Conservation (phyloP, 139 green algal species). For the Ulvella scutata region DNA sequence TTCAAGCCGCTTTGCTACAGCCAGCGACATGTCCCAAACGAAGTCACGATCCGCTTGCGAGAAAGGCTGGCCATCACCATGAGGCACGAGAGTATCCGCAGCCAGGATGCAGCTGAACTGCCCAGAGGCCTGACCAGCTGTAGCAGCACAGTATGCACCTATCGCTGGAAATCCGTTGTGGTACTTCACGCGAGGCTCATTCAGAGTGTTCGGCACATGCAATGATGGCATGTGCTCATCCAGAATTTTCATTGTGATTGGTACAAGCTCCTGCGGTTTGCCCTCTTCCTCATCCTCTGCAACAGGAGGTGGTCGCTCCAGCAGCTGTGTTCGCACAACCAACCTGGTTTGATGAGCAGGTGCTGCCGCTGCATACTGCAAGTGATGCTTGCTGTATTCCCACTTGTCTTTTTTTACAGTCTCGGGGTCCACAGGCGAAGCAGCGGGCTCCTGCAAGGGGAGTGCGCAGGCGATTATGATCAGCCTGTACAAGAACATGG, state of each 20-base stretch:
- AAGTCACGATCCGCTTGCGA: conserved; percentile 24
- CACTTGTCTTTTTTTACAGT: not conserved
- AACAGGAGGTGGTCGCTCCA: conserved; percentile 19
- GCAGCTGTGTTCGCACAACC: not conserved
- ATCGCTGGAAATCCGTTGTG: conserved; percentile 28
- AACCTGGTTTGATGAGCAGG: not conserved
- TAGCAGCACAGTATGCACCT: conserved; percentile 14
- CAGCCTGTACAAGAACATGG: not conserved
- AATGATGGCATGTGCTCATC: conserved; percentile 38
- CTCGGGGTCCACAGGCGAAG: not conserved
- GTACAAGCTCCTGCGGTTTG: conserved; percentile 9
- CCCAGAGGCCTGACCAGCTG: not conserved
- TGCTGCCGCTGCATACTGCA: not conserved
- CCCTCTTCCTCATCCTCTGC: conserved; percentile 24
- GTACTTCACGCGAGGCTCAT: conserved; percentile 33
- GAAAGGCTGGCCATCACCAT: conserved; percentile 30
- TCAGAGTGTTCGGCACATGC: conserved; percentile 20
- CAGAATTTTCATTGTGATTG: conserved; percentile 38
- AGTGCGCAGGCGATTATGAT: not conserved
- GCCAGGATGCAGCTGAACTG: conserved; percentile 33
- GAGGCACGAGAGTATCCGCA: conserved; percentile 36
- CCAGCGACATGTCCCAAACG: conserved; percentile 16
- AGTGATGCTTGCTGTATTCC: not conserved
- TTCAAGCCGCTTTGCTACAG: not conserved
- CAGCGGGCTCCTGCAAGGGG: not conserved